Evolutionary conservation across 257 asterid genomes (phyloP).

Genomic region (Ophiorrhiza pumila): DNA sequence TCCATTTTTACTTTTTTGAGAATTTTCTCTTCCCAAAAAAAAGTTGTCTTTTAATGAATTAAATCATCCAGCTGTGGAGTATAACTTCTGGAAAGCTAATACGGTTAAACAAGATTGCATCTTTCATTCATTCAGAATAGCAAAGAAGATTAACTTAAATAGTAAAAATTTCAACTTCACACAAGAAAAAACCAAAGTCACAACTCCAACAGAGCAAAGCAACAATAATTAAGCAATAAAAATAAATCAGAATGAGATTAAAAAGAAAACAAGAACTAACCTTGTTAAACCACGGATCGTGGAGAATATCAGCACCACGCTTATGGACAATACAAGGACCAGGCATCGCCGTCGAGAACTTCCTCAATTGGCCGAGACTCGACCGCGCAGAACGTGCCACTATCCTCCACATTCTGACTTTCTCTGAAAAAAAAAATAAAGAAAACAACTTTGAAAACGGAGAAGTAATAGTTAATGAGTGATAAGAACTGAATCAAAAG

Average conservation of each 20-base stretch:
- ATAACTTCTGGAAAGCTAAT: neutral
- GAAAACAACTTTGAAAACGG: neutral
- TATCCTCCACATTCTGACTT: conserved; percentile 79
- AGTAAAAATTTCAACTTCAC: too few species aligned
- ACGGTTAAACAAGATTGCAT: neutral
- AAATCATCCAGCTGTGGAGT: too few species aligned
- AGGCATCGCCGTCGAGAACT: conserved; percentile 75
- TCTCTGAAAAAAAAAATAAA: neutral
- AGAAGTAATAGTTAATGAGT: neutral
- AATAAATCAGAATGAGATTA: neutral
- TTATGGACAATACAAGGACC: conserved; percentile 90
- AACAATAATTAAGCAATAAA: neutral
- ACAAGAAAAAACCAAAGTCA: neutral
- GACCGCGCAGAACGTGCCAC: conserved; percentile 77
- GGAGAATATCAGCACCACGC: conserved; percentile 97
- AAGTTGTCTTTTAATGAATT: too few species aligned
- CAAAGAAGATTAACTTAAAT: neutral
- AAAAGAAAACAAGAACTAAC: conserved; percentile 25
- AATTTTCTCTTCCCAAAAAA: neutral
- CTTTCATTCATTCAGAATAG: neutral
- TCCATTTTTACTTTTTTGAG: too few species aligned
- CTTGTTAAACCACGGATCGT: conserved; percentile 99
- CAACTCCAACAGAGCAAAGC: neutral
- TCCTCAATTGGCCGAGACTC: conserved; percentile 55
- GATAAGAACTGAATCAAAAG: neutral